Base-by-base conservation (phyloP, 2,329 filamentous ascomycete species). In the Blastomyces parvus region DNA sequence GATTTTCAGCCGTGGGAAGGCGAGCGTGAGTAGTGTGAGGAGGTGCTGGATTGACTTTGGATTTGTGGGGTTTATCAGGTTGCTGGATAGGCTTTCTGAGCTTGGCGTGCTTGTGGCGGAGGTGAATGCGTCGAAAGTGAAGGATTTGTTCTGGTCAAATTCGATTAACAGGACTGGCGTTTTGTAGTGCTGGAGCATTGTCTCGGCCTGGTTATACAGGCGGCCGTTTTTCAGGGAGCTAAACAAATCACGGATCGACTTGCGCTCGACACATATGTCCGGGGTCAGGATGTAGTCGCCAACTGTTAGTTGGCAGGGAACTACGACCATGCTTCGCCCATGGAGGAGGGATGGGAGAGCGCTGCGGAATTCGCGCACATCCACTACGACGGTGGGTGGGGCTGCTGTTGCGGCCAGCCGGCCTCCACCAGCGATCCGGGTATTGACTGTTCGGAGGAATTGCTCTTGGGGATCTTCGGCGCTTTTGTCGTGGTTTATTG, bases 81-180 rank as follows among this genome's bases (percentile, higher is more conserved):
- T 82, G 11, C 87, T 74, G 62, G 82, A 85, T n/a, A 84, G 68
- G n/a, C 71, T 72, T 81, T 9, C 82, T 82, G 61, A 88, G 70
- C 76, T 89, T 33, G 73, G 70, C 66, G 60, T 70, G 67, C 25
- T 73, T 72, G n/a, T 70, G 38, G 73, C 69, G 36, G 74, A 75
- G 2, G 74, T 70, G 66, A 78, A 78, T 0, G 89, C 88, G 74
- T 93, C 94, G 19, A 99, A 86, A 0, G 92, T 97, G 76, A 99
- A 99, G 3, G 90, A 93, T 75, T 96, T 97, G 79, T 96, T 93
- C 73, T 96, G 89, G 74, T 97, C 92, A 74, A 99, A 99, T 76
- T 99, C 94, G 71, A 99, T 97, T 55, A 99, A 84, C 7, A 99
- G 85, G 84, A 97, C 90, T 0, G 91, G 88, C 67, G 78, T 86